A percentile compares a stretch with the other conserved stretches of the same genome.
These are phyloP conservation scores for Cronartium ribicola DNA, from an alignment of 1,284 basidiomycete species.

Conservation along the genomic window DNA sequence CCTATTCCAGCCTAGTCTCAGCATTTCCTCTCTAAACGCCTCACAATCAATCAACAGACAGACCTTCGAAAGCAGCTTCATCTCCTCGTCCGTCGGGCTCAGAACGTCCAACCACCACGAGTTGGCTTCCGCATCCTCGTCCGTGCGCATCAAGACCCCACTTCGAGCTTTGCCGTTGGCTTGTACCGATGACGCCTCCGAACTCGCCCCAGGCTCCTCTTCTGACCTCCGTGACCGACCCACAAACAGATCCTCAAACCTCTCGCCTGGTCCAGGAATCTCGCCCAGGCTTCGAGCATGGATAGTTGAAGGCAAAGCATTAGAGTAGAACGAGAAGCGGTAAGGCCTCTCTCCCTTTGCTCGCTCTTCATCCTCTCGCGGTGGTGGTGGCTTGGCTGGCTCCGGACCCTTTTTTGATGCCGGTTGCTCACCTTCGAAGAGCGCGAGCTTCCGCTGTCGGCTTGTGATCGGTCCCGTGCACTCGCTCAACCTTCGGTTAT, in stretches of 20 bases:
- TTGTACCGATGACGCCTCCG: slow-evolving; percentile 43
- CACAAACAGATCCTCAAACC: slow-evolving; percentile 83
- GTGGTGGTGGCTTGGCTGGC: slow-evolving; percentile 30
- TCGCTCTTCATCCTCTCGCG: slow-evolving; percentile 58
- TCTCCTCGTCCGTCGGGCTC: slow-evolving; percentile 94
- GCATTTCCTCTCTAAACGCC: neutral
- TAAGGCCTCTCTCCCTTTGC: slow-evolving; percentile 69
- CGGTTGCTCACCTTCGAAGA: slow-evolving; percentile 18
- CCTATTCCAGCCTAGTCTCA: slow-evolving; percentile 56
- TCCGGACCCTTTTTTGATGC: neutral
- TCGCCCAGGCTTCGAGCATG: slow-evolving; percentile 90
- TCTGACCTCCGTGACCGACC: slow-evolving; percentile 53
- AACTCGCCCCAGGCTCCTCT: slow-evolving; percentile 28
- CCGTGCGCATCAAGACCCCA: slow-evolving; percentile 53
- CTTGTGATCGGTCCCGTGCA: neutral
- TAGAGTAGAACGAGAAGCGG: slow-evolving; percentile 98
- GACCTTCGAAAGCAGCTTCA: slow-evolving; percentile 91
- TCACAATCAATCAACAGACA: slow-evolving; percentile 43
- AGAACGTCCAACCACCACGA: slow-evolving; percentile 99
- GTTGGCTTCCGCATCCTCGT: slow-evolving; percentile 60
- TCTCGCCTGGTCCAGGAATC: slow-evolving; percentile 86
- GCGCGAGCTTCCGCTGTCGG: slow-evolving; percentile 9
- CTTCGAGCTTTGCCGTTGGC: slow-evolving; percentile 26
- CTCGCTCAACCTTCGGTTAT: slow-evolving; percentile 9
- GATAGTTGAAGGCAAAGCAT: slow-evolving; percentile 83